phyloP scores from a whole-genome alignment of 1,284 basidiomycete species.

The Mycena citricolor region DNA sequence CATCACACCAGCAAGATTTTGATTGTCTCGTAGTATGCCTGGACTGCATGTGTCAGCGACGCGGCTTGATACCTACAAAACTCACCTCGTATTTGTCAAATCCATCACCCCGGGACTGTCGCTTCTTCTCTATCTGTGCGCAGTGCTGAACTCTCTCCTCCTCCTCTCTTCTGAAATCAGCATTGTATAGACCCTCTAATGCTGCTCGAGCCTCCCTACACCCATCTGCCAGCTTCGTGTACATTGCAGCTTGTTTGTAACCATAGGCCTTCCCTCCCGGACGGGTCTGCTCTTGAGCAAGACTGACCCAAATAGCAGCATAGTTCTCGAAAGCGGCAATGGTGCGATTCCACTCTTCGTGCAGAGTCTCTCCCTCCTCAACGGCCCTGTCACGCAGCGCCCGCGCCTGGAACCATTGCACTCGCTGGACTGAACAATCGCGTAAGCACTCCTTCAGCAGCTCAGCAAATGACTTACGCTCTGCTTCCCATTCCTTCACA shows the following conservation, averaged over 20 bases:
- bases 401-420: conserved; percentile 1
- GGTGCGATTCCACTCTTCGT: conserved; percentile 2
- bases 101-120: too few relatives aligned
- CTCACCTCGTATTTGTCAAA: too few relatives aligned
- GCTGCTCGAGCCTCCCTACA: too few relatives aligned
- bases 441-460: not conserved
- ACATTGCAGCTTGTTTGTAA: conserved; percentile 7
- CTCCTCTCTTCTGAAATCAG: too few relatives aligned
- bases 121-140: too few relatives aligned
- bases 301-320: not conserved
- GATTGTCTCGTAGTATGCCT: too few relatives aligned
- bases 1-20: too few relatives aligned
- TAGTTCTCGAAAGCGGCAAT: not conserved
- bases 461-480: conserved; percentile 1
- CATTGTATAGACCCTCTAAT: too few relatives aligned
- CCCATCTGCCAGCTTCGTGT: too few relatives aligned
- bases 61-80: too few relatives aligned
- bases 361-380: conserved; percentile 3
- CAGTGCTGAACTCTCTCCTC: too few relatives aligned
- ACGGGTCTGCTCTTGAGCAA: conserved; percentile 1
- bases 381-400: not conserved
- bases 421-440: conserved; percentile 6
- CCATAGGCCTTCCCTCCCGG: not conserved
- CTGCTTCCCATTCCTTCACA: conserved; percentile 1
- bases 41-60: too few relatives aligned